A percentile compares a stretch with the other conserved stretches of the same genome.
phyloP scores from a whole-genome alignment of 2,329 filamentous ascomycete genomes.

The Tympanopsis confertula region DNA sequence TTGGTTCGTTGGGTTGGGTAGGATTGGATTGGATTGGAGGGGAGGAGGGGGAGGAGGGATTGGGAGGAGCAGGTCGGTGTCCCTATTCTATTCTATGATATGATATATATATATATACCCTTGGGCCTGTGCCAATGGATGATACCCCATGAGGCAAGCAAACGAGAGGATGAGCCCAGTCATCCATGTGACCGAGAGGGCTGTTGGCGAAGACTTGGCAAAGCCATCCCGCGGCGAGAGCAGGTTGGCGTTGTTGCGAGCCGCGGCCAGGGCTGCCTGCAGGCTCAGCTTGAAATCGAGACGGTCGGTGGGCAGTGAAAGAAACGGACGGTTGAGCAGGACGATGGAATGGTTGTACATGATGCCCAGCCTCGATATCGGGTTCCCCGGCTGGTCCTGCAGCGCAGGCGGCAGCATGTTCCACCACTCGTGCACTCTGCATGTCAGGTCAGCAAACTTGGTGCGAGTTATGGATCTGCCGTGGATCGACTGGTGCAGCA shows the following conservation, averaged over 20 bases:
- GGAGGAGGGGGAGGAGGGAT: too few relatives aligned
- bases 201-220: constrained; percentile 2
- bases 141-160: constrained; percentile 3
- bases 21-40: too few relatives aligned
- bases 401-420: constrained; percentile 4
- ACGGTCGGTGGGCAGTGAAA: constrained; percentile 2
- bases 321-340: constrained; percentile 5
- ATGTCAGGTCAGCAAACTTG: constrained; percentile 4
- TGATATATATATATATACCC: constrained; percentile 2
- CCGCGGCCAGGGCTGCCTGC: constrained; percentile 4
- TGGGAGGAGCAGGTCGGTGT: too few relatives aligned
- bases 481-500: constrained; percentile 5
- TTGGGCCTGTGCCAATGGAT: constrained; percentile 4
- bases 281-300: constrained; percentile 5
- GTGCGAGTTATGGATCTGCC: constrained; percentile 3
- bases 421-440: constrained; percentile 5
- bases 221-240: constrained; percentile 2
- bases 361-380: not conserved
- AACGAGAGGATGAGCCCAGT: constrained; percentile 4
- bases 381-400: constrained; percentile 1
- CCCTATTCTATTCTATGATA: too few relatives aligned
- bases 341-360: constrained; percentile 4
- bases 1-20: too few relatives aligned
- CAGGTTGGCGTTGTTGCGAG: constrained; percentile 2
- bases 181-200: constrained; percentile 5